A percentile compares a stretch with the other conserved stretches of the same genome.
These are phyloP conservation scores for Botryotinia calthae DNA, from an alignment of 2,329 filamentous ascomycete genomes.

Conservation along the genomic window DNA sequence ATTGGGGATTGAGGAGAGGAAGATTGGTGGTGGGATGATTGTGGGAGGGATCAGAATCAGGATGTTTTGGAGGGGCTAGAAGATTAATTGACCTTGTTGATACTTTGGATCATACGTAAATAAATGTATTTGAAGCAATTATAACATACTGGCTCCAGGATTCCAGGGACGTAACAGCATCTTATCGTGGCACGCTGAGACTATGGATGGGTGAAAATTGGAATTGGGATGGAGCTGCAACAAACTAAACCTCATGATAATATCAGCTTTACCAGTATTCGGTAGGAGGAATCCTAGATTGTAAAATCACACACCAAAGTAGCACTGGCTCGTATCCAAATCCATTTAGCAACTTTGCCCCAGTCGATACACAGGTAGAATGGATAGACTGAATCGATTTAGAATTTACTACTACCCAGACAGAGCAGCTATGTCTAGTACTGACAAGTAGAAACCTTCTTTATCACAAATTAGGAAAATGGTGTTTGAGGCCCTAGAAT, in stretches of 20 bases:
- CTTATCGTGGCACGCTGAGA: no score
- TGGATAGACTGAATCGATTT: no score
- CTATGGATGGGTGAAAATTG: not conserved
- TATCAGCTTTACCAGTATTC: not conserved
- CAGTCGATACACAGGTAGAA: not conserved
- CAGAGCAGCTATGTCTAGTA: not conserved
- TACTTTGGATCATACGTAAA: no score
- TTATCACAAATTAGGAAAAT: not conserved
- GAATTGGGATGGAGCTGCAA: not conserved
- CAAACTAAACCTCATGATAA: not conserved
- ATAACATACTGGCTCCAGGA: no score
- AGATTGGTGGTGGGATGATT: not conserved
- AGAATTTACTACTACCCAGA: no score
- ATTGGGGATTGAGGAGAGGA: slow-evolving; percentile 25
- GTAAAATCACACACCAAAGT: not conserved
- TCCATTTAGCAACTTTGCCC: not conserved
- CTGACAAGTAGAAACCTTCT: not conserved
- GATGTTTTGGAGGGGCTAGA: not conserved
- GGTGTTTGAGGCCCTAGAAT: not conserved
- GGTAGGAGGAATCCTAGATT: not conserved
- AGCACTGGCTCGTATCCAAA: not conserved
- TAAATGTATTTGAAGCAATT: no score
- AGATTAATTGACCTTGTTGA: not conserved
- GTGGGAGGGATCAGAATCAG: not conserved
- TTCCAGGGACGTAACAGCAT: no score